Conservation (phyloP, 108 stramenopile genomes). For the Nitzschia sp. region DNA sequence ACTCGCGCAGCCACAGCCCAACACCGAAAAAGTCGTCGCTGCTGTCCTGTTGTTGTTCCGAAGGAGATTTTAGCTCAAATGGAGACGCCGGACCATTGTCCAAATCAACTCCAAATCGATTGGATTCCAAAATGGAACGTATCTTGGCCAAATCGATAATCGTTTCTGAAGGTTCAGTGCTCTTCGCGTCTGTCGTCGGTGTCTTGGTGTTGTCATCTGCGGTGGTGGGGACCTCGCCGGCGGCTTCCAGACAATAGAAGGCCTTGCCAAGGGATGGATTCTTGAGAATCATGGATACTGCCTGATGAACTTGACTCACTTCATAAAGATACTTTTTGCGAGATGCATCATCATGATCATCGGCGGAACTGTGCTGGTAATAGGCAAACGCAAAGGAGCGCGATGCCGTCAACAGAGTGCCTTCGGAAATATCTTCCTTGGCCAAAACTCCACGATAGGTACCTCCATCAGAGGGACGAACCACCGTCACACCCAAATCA, state of each 20-base stretch:
- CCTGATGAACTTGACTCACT: not conserved
- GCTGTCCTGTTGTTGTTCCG: not conserved
- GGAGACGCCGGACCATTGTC: not conserved
- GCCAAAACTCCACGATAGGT: slow-evolving; percentile 21
- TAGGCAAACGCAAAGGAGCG: slow-evolving; percentile 19
- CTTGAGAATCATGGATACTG: not conserved
- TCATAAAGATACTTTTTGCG: not conserved
- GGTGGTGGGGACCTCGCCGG: not conserved
- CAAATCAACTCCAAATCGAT: slow-evolving; percentile 5
- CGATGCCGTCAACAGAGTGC: slow-evolving; percentile 6
- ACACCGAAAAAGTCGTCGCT: not conserved
- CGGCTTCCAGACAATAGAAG: slow-evolving; percentile 1
- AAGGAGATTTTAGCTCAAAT: not conserved
- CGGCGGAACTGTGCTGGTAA: not conserved
- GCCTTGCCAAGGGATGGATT: not conserved
- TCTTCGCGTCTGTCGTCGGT: too few species aligned
- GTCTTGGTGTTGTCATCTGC: not conserved
- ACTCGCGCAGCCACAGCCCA: slow-evolving; percentile 21
- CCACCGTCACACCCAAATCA: slow-evolving; percentile 16
- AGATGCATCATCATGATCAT: not conserved
- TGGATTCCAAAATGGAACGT: not conserved
- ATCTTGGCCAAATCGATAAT: slow-evolving; percentile 2
- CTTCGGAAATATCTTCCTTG: slow-evolving; percentile 2
- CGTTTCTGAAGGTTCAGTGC: too few species aligned
- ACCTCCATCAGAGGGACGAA: not conserved